A percentile compares a stretch with the other conserved stretches of the same genome.
Conservation (phyloP, 2,329 filamentous ascomycete genomes). For the Paradendryphiella salina region DNA sequence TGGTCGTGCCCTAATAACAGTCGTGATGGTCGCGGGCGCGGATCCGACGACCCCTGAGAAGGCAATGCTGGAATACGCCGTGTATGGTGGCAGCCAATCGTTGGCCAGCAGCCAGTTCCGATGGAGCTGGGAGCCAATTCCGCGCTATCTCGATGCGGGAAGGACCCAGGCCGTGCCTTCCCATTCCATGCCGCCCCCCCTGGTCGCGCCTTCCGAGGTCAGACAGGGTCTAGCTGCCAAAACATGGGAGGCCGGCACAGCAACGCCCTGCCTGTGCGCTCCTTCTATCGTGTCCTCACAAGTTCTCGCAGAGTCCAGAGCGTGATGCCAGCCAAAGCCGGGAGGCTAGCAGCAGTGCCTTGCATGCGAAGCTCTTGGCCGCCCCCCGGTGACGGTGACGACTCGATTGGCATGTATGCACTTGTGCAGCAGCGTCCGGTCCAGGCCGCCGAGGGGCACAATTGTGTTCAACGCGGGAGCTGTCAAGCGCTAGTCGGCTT, state of each 20-base stretch:
- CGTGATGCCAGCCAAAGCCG: not conserved
- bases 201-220: slow-evolving; percentile 15
- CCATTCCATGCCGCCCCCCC: slow-evolving; percentile 22
- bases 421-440: slow-evolving; percentile 8
- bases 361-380: slow-evolving; percentile 4
- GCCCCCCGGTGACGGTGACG: slow-evolving; percentile 1
- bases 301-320: not conserved
- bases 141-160: slow-evolving; percentile 19
- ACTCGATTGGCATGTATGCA: not conserved
- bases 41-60: slow-evolving; percentile 18
- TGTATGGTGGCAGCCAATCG: not conserved
- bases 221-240: slow-evolving; percentile 13
- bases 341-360: slow-evolving; percentile 13
- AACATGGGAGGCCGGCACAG: slow-evolving; percentile 8
- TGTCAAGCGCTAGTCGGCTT: slow-evolving; percentile 22
- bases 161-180: slow-evolving; percentile 21
- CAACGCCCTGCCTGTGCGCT: slow-evolving; percentile 7
- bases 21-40: slow-evolving; percentile 9
- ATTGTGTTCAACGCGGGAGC: slow-evolving; percentile 15
- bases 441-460: slow-evolving; percentile 10
- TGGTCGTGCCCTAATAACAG: slow-evolving; percentile 6
- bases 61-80: slow-evolving; percentile 1
- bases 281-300: not conserved
- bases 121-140: slow-evolving; percentile 2
- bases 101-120: not conserved